Conservation (phyloP, 768 basidiomycete genomes). For the Trichaptum fuscoviolaceum region DNA sequence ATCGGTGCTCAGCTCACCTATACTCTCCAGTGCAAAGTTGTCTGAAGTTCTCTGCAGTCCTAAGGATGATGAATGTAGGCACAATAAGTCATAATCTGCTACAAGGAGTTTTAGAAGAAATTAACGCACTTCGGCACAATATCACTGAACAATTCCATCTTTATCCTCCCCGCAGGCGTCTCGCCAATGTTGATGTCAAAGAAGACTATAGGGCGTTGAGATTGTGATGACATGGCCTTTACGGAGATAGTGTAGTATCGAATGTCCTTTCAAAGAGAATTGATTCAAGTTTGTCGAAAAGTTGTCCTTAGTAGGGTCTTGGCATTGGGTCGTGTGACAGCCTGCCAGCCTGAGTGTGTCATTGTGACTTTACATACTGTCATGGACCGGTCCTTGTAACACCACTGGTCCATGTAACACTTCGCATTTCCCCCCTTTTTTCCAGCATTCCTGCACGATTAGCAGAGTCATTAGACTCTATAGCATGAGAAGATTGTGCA, state of each 20-base stretch:
- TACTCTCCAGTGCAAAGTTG: conserved; percentile 98
- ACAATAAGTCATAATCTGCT: conserved; percentile 7
- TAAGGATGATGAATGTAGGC: conserved; percentile 23
- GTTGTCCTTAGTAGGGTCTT: no score
- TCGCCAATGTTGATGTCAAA: conserved; percentile 98
- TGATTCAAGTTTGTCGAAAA: no score
- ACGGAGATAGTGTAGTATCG: not conserved
- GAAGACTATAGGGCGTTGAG: conserved; percentile 81
- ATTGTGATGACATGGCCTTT: conserved; percentile 35
- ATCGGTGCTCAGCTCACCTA: conserved; percentile 43
- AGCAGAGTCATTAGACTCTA: no score
- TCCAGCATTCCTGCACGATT: no score
- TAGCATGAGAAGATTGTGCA: no score
- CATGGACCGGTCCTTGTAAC: no score
- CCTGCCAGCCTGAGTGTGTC: no score
- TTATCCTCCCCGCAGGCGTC: conserved; percentile 89
- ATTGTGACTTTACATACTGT: no score
- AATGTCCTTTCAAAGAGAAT: not conserved
- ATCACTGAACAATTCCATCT: conserved; percentile 97
- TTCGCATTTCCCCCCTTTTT: no score
- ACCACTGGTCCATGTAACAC: no score
- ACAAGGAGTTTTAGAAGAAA: not conserved
- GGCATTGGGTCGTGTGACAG: no score
- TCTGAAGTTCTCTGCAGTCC: conserved; percentile 97
- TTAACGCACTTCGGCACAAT: conserved; percentile 82